Percentiles rank a stretch among this genome's conserved stretches.
These are phyloP conservation scores for Trichoderma harzianum DNA, from an alignment of 2,329 filamentous ascomycete species.

Conservation along the genomic window DNA sequence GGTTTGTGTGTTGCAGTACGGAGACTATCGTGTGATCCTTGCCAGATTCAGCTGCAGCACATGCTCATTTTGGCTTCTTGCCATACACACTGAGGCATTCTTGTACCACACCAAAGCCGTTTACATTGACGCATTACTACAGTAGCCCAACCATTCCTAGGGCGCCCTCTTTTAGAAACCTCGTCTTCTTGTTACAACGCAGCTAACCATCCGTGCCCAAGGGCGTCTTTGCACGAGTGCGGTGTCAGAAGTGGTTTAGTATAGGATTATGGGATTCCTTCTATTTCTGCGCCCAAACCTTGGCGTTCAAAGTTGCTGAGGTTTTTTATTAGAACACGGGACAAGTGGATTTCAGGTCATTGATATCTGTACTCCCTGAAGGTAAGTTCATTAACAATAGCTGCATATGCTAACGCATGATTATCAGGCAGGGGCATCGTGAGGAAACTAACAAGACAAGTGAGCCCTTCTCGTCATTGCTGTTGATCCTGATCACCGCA, in stretches of 20 bases:
- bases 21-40: neutral
- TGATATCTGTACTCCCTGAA: neutral
- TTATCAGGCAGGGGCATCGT: neutral
- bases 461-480: neutral
- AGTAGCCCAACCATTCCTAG: neutral
- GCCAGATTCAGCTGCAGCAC: constrained; percentile 2
- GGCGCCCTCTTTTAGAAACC: neutral
- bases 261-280: neutral
- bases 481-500: constrained; percentile 1
- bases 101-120: neutral
- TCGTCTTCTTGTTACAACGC: neutral
- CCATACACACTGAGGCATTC: neutral
- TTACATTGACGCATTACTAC: neutral
- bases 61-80: neutral
- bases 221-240: neutral
- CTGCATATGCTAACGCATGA: neutral
- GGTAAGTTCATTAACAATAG: neutral
- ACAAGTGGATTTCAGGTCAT: neutral
- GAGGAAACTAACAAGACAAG: neutral
- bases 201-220: neutral
- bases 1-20: neutral
- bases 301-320: neutral
- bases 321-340: neutral
- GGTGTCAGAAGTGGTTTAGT: neutral
- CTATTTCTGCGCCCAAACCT: neutral